Conservation (phyloP, 2,329 filamentous ascomycete species). For the Neonectria coccinea region DNA sequence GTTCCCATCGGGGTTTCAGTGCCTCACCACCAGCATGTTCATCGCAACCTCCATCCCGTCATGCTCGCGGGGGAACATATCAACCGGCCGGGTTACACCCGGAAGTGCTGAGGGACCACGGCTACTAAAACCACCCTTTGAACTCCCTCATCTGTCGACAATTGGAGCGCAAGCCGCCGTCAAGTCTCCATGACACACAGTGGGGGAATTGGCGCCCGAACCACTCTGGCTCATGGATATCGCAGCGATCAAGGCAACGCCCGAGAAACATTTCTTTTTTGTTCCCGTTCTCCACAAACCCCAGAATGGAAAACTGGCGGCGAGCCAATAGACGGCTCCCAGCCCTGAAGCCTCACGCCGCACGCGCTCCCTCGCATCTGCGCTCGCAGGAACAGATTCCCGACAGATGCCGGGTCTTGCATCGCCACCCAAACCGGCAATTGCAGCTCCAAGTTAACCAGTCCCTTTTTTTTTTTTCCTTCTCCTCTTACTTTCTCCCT, state of each 20-base stretch:
- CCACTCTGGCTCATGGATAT: conserved; percentile 22
- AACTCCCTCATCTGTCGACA: conserved; percentile 11
- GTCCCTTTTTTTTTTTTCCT: no score
- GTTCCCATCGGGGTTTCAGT: background rate
- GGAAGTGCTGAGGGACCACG: conserved; percentile 1
- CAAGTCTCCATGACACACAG: conserved; percentile 25
- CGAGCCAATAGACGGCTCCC: background rate
- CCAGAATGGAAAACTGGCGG: conserved; percentile 3
- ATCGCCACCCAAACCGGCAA: conserved; percentile 34
- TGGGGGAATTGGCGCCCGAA: conserved; percentile 19
- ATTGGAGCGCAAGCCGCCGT: conserved; percentile 19
- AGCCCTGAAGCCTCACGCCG: conserved; percentile 5
- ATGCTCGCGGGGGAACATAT: background rate
- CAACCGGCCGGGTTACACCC: conserved; percentile 29
- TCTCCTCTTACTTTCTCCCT: background rate
- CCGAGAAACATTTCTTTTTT: background rate
- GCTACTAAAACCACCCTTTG: conserved; percentile 17
- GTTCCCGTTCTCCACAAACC: conserved; percentile 25
- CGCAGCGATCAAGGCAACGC: background rate
- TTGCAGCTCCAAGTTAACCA: background rate
- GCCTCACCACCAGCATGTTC: no score
- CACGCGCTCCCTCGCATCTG: no score
- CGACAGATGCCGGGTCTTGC: conserved; percentile 36
- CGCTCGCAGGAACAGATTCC: conserved; percentile 34
- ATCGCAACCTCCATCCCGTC: background rate